Evolutionary conservation across 805 yeast species (phyloP).

Genomic region (Ogataea corticis): DNA sequence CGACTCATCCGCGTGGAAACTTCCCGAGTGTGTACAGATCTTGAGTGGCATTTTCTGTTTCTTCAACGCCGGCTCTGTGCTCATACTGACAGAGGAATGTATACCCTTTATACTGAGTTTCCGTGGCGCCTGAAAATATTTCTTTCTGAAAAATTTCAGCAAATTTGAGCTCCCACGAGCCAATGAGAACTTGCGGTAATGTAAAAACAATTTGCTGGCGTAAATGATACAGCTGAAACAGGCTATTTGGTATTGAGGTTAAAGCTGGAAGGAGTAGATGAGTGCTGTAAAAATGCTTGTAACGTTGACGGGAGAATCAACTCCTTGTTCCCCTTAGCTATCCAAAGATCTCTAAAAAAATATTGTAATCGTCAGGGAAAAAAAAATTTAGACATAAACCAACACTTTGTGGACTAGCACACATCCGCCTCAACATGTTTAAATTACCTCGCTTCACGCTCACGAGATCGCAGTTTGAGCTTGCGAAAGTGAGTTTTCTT

Average conservation of each 20-base stretch:
- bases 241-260: too few species aligned
- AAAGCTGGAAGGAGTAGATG: too few species aligned
- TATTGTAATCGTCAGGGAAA: too few species aligned
- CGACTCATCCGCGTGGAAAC: slow-evolving; percentile 96
- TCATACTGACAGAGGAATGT: background rate
- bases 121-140: background rate
- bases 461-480: slow-evolving; percentile 54
- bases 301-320: too few species aligned
- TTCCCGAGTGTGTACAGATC: slow-evolving; percentile 90
- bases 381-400: background rate
- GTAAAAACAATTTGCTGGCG: background rate
- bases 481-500: slow-evolving; percentile 43
- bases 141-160: slow-evolving; percentile 1
- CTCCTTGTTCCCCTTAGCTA: too few species aligned
- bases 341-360: too few species aligned
- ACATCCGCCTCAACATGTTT: slow-evolving; percentile 8
- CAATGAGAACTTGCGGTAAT: slow-evolving; percentile 1
- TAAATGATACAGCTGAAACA: too few species aligned
- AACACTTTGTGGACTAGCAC: background rate
- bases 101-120: background rate
- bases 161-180: background rate
- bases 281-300: too few species aligned
- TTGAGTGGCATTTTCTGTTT: slow-evolving; percentile 39
- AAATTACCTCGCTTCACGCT: slow-evolving; percentile 28
- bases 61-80: slow-evolving; percentile 11